Evolutionary conservation across 495 filamentous ascomycete species (phyloP).

Genomic region (Penicillium bovifimosum): DNA sequence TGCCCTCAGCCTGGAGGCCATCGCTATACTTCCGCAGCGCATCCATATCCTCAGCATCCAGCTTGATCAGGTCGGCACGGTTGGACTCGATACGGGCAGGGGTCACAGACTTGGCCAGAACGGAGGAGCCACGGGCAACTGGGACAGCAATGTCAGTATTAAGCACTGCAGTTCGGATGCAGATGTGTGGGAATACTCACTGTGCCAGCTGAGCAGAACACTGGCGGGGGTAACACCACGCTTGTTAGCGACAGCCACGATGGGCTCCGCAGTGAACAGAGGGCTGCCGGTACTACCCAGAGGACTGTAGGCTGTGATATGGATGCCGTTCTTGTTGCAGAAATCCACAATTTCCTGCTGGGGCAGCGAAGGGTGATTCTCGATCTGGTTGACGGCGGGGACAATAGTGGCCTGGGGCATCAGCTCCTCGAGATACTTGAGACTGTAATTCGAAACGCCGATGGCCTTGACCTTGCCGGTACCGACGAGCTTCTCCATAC

Average conservation of each 20-base stretch:
- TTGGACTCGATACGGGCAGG: slow-evolving; percentile 71
- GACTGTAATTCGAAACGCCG: slow-evolving; percentile 80
- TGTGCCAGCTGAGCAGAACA: slow-evolving; percentile 71
- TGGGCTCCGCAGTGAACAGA: slow-evolving; percentile 59
- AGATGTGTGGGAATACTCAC: slow-evolving; percentile 36
- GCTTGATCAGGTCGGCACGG: slow-evolving; percentile 54
- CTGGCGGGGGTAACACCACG: slow-evolving; percentile 54
- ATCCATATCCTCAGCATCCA: slow-evolving; percentile 61
- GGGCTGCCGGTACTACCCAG: slow-evolving; percentile 75
- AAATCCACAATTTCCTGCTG: slow-evolving; percentile 81
- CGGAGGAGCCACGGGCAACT: slow-evolving; percentile 68
- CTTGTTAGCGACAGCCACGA: slow-evolving; percentile 66
- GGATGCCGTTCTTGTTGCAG: slow-evolving; percentile 67
- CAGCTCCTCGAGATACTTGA: slow-evolving; percentile 65
- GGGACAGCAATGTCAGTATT: not conserved
- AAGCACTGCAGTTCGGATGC: not conserved
- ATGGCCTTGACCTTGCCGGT: slow-evolving; percentile 70
- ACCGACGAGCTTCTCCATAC: slow-evolving; percentile 65
- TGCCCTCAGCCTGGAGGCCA: slow-evolving; percentile 48
- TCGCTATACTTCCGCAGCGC: slow-evolving; percentile 56
- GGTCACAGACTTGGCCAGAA: slow-evolving; percentile 75
- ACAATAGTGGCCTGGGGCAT: slow-evolving; percentile 58
- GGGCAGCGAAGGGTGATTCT: slow-evolving; percentile 73
- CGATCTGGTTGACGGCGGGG: slow-evolving; percentile 88
- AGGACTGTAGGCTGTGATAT: slow-evolving; percentile 71